Percentiles rank a stretch among this genome's conserved stretches.
phyloP scores from a whole-genome alignment of 208 protist species.

The Wallacemonas sp. region DNA sequence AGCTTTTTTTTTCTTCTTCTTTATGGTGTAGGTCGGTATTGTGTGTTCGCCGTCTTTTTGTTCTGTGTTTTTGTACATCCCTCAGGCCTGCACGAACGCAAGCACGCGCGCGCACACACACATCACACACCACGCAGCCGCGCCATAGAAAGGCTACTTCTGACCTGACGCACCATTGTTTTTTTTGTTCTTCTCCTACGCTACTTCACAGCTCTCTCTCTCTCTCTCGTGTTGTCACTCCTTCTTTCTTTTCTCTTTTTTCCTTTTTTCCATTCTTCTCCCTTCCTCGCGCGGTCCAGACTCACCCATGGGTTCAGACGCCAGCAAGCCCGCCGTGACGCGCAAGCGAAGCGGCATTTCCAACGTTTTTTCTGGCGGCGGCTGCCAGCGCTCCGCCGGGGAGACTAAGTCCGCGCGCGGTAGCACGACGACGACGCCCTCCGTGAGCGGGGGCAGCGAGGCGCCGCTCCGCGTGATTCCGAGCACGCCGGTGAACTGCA shows the following conservation, averaged over 20 bases:
- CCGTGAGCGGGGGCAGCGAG: neutral
- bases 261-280: conserved; percentile 22
- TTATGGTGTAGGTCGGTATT: too few species aligned
- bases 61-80: too few species aligned
- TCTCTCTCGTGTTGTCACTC: neutral
- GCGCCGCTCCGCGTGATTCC: conserved; percentile 12
- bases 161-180: too few species aligned
- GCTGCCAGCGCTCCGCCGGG: conserved; percentile 9
- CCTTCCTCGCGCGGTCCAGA: neutral
- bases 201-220: neutral
- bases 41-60: too few species aligned
- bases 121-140: too few species aligned
- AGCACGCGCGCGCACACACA: too few species aligned
- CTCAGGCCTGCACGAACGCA: too few species aligned
- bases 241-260: conserved; percentile 16
- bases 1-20: too few species aligned
- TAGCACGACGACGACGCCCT: neutral
- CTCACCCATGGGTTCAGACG: conserved; percentile 4
- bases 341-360: conserved; percentile 25
- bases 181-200: conserved; percentile 18
- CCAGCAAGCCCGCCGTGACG: neutral
- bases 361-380: conserved; percentile 20
- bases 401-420: neutral
- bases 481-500: conserved; percentile 23
- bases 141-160: too few species aligned